Evolutionary conservation across 164 flowering plant genomes (phyloP), one percentile per base, ranked within the genome.

Genomic region (Macadamia tetraphylla): DNA sequence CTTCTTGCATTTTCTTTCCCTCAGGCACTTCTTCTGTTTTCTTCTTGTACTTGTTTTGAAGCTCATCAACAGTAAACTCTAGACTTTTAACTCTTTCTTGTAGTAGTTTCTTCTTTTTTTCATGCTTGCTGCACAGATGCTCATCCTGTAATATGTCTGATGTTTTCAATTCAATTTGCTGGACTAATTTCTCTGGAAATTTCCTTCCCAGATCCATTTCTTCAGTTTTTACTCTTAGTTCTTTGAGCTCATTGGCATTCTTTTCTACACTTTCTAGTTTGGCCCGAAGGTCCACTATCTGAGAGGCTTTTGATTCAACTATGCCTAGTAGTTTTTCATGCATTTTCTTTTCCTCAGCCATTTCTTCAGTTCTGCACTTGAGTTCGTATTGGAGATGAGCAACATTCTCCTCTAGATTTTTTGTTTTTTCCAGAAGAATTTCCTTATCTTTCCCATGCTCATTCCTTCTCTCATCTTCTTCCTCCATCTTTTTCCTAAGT

Each of bases 1-100:
- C 78, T 29, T 78, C 71, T 71, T 71, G 65, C 51, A 70, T 69
- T 60, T 77, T 78, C 67, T 70, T 81, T 72, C 74, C 79, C 43
- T 78, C 71, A 15, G 64, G 51, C 49, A 66, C 52, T 42, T 85
- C 87, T 23, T 62, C 67, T 11, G 65, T 73, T 60, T 66, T 80
- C 66, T 71, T 70, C 35, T 51, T 56, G 10, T 81, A 80, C 61
- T 73, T 48, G n/a, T 12, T 62, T 70, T 81, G 83, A 56, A 84
- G 84, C 67, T 81, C 65, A 64, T 51, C 69, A 58, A 63, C 18
- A 17, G 3, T 52, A 14, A 1, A 13, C 57, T 52, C 57, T 13
- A 52, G n/a, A 52, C 1, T 9, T 17, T 13, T 14, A 11, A 11
- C 18, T n/a, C 15, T 52, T 13, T 13, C 18, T 17, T 13, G 57